Percentiles rank a stretch among this genome's conserved stretches.
These are phyloP conservation scores for Cairneyella variabilis DNA, from an alignment of 495 filamentous ascomycete genomes.

Conservation along the genomic window DNA sequence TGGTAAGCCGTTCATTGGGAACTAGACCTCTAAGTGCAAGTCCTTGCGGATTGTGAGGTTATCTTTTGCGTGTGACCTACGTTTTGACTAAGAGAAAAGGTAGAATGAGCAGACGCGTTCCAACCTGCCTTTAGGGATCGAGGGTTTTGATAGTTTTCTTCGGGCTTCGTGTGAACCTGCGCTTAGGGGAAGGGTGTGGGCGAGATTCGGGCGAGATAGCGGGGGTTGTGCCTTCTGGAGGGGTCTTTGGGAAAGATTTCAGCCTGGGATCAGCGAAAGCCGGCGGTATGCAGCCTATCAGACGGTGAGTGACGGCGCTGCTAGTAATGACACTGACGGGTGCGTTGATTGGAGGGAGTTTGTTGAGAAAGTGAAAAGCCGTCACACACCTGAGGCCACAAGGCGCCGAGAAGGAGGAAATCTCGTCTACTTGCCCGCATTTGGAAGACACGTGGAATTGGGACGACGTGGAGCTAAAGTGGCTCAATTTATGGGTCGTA, in stretches of 20 bases:
- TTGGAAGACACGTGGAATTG: constrained; percentile 1
- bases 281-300: constrained; percentile 6
- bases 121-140: constrained; percentile 29
- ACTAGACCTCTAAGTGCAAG: constrained; percentile 68
- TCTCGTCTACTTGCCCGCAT: no score
- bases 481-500: no score
- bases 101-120: constrained; percentile 5
- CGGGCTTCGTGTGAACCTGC: constrained; percentile 28
- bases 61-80: constrained; percentile 18
- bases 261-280: background rate
- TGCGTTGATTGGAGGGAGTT: background rate
- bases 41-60: constrained; percentile 36
- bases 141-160: background rate
- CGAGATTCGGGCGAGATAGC: background rate
- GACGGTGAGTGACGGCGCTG: background rate
- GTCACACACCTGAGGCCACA: background rate
- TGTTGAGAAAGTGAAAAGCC: background rate
- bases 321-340: no score
- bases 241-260: background rate
- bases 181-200: constrained; percentile 24
- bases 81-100: constrained; percentile 19
- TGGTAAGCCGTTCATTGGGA: background rate
- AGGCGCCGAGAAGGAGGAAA: no score
- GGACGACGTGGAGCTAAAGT: no score
- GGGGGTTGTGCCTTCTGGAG: background rate